Conservation (phyloP, 2,329 filamentous ascomycete genomes). For the Penicillium sp. region DNA sequence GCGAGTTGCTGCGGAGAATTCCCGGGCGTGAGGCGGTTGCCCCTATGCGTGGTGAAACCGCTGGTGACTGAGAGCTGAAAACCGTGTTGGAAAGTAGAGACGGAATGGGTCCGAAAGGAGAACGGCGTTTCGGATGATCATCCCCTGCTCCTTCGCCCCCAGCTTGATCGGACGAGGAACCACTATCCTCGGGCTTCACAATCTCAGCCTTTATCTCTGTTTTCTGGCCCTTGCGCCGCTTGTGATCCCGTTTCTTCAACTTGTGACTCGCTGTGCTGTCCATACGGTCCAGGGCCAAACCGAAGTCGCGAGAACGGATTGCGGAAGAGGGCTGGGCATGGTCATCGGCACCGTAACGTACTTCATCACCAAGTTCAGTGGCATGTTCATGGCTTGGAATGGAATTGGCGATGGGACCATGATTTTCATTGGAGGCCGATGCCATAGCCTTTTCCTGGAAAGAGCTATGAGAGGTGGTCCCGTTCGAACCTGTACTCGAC, state of each 20-base stretch:
- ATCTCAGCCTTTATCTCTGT: conserved; percentile 14
- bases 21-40: conserved; percentile 13
- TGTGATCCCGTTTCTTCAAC: conserved; percentile 23
- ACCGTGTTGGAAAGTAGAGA: conserved; percentile 36
- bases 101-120: conserved; percentile 32
- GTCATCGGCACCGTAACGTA: conserved; percentile 29
- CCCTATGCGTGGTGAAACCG: conserved; percentile 10
- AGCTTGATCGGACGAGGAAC: neutral
- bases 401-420: conserved; percentile 23
- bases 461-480: conserved; percentile 23
- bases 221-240: conserved; percentile 19
- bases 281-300: conserved; percentile 14
- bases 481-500: conserved; percentile 69
- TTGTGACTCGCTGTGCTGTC: conserved; percentile 15
- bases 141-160: conserved; percentile 10
- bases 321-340: conserved; percentile 19
- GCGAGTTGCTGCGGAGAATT: conserved; percentile 32
- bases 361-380: conserved; percentile 29
- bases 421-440: conserved; percentile 19
- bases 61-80: conserved; percentile 25
- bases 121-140: conserved; percentile 22
- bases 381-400: conserved; percentile 22
- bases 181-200: neutral
- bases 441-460: conserved; percentile 23
- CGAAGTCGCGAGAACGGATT: conserved; percentile 32